phyloP scores from a whole-genome alignment of 139 green algal species.

The Micractinium conductrix region DNA sequence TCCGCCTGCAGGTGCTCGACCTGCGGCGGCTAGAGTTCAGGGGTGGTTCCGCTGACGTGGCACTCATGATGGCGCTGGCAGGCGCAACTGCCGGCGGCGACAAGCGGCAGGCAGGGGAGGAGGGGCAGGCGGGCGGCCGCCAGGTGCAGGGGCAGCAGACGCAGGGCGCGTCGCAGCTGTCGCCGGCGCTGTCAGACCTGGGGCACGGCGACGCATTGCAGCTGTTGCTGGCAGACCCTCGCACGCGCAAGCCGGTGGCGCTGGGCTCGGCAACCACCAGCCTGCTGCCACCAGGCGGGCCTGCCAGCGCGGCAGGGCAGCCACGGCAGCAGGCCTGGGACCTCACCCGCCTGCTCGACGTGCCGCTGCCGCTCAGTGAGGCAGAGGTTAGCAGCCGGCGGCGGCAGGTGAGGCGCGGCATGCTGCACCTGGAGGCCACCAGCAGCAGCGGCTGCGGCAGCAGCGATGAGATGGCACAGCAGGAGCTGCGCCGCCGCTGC shows the following conservation, averaged over 20 bases:
- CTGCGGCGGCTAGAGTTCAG: slow-evolving; percentile 39
- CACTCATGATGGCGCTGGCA: neutral
- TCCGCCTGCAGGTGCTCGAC: neutral
- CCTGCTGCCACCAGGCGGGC: slow-evolving; percentile 5
- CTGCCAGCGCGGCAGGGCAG: no score
- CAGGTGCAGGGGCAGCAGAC: neutral
- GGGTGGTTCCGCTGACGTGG: slow-evolving; percentile 3
- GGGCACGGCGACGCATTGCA: slow-evolving; percentile 4
- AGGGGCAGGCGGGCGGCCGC: no score
- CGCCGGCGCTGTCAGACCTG: neutral
- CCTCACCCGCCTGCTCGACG: neutral
- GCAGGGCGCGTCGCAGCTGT: neutral
- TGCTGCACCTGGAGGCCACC: slow-evolving; percentile 15
- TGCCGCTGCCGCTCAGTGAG: slow-evolving; percentile 12
- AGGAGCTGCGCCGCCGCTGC: neutral
- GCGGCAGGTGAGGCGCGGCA: slow-evolving; percentile 3
- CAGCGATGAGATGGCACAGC: neutral
- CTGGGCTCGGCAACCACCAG: slow-evolving; percentile 1
- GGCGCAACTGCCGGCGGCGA: neutral
- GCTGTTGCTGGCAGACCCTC: slow-evolving; percentile 23
- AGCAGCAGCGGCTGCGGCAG: neutral
- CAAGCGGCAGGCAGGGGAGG: slow-evolving; percentile 9
- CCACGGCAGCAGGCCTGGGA: neutral
- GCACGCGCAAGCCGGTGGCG: slow-evolving; percentile 30
- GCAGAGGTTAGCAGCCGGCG: neutral